Conservation (phyloP, 1,284 basidiomycete species). For the Cryptococcus sp. region DNA sequence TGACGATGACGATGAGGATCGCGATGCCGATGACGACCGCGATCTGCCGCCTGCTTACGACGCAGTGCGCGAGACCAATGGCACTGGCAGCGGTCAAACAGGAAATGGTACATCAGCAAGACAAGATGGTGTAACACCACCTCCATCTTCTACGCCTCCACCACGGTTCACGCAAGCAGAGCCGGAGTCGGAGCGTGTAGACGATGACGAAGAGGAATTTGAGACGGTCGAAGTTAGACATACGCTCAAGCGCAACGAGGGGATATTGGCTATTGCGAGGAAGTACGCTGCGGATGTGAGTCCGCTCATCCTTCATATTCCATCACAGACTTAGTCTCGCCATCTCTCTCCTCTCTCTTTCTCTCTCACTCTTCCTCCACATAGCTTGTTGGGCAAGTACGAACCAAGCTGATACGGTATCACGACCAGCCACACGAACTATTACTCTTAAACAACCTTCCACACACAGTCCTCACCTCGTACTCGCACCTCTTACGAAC, state of each 20-base stretch:
- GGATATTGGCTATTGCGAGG: conserved; percentile 34
- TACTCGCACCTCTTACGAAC: conserved; percentile 40
- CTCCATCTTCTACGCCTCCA: no score
- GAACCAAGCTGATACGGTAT: neutral
- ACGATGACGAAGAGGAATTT: conserved; percentile 12
- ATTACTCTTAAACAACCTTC: conserved; percentile 36
- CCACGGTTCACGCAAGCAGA: no score
- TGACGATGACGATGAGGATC: conserved; percentile 18
- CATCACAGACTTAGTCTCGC: neutral
- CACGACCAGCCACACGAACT: conserved; percentile 34
- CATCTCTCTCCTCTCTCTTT: neutral
- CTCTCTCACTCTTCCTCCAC: neutral
- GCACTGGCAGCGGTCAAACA: neutral
- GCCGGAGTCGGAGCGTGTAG: conserved; percentile 6
- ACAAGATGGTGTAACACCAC: no score
- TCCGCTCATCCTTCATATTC: neutral
- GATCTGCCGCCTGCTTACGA: conserved; percentile 23
- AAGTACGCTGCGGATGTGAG: conserved; percentile 44
- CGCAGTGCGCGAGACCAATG: neutral
- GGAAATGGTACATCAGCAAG: no score
- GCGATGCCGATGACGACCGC: no score
- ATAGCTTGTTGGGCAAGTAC: no score
- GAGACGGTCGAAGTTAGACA: conserved; percentile 39
- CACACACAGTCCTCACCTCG: conserved; percentile 25
- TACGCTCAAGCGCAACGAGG: conserved; percentile 32